Base-by-base conservation (phyloP, 169 alveolate genomes). In the Cryptosporidium ryanae region DNA sequence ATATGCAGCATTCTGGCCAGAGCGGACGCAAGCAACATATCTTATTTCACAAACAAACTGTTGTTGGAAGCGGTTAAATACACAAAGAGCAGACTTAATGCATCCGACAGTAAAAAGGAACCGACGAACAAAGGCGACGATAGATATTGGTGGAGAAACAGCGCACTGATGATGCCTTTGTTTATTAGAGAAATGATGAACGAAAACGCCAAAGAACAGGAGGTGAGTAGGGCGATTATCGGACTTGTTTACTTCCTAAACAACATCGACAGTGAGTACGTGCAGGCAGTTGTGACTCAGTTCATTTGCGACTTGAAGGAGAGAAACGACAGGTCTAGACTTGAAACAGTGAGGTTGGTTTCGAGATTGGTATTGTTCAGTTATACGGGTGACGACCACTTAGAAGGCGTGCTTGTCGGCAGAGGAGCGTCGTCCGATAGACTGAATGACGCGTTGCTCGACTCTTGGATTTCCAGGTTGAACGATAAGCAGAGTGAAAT, bases 21-120 rank as follows among this genome's bases (percentile, higher is more conserved):
- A n/a, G 65, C 55, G 21, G 84, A 67, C 15, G 68, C 59, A n/a
- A 70, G 84, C 34, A 64, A 67, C 43, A 54, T 70, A 32, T 70
- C 84, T 18, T 70, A 52, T 54, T 32, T 29, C 25, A 70, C 68
- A 4, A 70, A 70, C 52, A 55, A 59, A 29, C 31, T 70, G 25
- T 38, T 70, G 18, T 15, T 31, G 12, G 68, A 70, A 18, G 23
- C 66, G 17, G 7, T 70, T 1, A 50, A 32, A 21, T 70, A 49
- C 52, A 31, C 52, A 54, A 70, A 64, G 17, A 48, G 17, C 17
- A 38, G 32, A n/a, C n/a, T 50, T 44, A 46, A 49, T 43, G 17
- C 4, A 49, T 31, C 46, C 15, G 13, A 25, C 23, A 46, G 46
- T 18, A 17, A 18, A 18, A 48, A 10, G 7, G 29, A 46, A 43